phyloP scores from a whole-genome alignment of 2,329 filamentous ascomycete genomes.

The Emericellopsis cladophorae region DNA sequence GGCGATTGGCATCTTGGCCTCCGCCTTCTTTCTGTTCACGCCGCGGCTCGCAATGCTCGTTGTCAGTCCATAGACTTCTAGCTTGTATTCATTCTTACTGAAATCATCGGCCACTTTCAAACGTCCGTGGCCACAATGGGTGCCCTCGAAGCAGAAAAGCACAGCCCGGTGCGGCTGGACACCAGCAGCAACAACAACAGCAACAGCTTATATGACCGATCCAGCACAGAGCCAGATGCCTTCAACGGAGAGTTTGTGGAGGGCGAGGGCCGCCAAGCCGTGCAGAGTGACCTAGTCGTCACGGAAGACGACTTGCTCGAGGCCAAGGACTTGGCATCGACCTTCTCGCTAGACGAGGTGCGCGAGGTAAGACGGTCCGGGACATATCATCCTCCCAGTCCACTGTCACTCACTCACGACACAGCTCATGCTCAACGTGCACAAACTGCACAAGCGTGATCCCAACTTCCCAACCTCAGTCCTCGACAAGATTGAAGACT shows the following conservation, averaged over 20 bases:
- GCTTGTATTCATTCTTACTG: too few species aligned
- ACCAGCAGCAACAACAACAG: too few species aligned
- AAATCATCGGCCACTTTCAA: too few species aligned
- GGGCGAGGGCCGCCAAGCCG: not conserved
- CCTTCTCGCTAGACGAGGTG: constrained; percentile 26
- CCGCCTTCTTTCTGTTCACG: too few species aligned
- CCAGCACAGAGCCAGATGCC: not conserved
- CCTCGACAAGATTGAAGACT: constrained; percentile 26
- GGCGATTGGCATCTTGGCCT: too few species aligned
- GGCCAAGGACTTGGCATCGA: constrained; percentile 28
- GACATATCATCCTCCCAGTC: constrained; percentile 19
- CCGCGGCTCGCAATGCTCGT: too few species aligned
- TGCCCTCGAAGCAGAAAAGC: too few species aligned
- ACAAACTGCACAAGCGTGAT: constrained; percentile 26
- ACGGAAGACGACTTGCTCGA: constrained; percentile 32
- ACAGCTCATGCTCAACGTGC: constrained; percentile 24
- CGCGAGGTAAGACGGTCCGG: constrained; percentile 10
- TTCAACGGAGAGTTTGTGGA: not conserved
- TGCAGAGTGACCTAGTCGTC: constrained; percentile 24
- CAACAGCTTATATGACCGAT: too few species aligned
- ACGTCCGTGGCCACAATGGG: too few species aligned
- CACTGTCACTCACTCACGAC: constrained; percentile 25
- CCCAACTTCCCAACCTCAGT: constrained; percentile 27
- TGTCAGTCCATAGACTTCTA: too few species aligned
- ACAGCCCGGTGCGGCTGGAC: too few species aligned